Evolutionary conservation across 176 grass and related monocot species (phyloP), one percentile per base, ranked within the genome.

Genomic region (Otatea glauca): DNA sequence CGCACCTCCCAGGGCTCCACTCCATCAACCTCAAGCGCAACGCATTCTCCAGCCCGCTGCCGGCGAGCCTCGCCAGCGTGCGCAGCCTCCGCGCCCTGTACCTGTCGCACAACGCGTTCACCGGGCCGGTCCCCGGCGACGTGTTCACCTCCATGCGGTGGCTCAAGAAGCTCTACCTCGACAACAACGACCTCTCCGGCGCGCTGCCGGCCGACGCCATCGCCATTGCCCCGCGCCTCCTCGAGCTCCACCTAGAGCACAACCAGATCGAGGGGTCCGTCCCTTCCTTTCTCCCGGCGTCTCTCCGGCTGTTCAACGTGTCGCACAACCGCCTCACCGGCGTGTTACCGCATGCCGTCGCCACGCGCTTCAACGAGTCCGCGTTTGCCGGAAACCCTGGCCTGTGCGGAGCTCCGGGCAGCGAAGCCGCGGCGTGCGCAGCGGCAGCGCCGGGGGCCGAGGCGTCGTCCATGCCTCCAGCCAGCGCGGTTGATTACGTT

Each of bases 161-260:
- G 81, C 92, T 97, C 69, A 94, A 91, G 87, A 97, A 94, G 84
- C 90, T 97, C 83, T 97, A 94, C 90, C 84, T 97, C 29, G 84
- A 94, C 50, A 47, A 73, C 59, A 97, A 97, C 75, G 21, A 81
- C 17, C 37, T 97, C n/a, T 74, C 74, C 14, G 95, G 92, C 45
- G 39, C 75, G 7, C 84, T 97, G 2, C 90, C 90, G 5, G 83
- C 90, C 1, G 84, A 82, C 10, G 74, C 84, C 20, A 76, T 97
- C n/a, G 74, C 75, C 3, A 62, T 3, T 65, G 84, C 86, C 34
- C 78, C 83, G 8, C 86, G 76, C 17, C 86, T 92, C 79, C 79
- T 81, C 5, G 95, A 97, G 79, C 75, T 97, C 68, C 94, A 87
- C 85, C 84, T 97, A 23, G 90, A 92, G 27, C 55, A 44, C 54